Conservation (phyloP, 1,139 yeast genomes). For the Magnusiomyces sp. region DNA sequence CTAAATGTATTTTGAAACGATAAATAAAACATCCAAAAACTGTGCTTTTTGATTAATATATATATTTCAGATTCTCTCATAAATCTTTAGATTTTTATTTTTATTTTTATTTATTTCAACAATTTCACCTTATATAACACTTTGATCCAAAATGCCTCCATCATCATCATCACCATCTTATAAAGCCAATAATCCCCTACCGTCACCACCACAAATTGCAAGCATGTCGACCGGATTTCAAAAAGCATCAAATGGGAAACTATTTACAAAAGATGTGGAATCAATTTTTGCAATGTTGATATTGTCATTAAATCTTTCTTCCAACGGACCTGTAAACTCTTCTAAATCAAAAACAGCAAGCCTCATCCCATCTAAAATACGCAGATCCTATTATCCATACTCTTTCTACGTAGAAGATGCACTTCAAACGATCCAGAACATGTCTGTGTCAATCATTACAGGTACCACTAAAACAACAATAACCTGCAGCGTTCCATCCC, state of each 20-base stretch:
- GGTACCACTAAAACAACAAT: conserved; percentile 44
- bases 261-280: conserved; percentile 11
- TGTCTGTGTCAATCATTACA: conserved; percentile 41
- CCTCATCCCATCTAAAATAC: too few relatives aligned
- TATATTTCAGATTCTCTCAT: too few relatives aligned
- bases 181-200: too few relatives aligned
- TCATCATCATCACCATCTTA: background rate
- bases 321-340: conserved; percentile 19
- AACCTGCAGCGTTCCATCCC: conserved; percentile 48
- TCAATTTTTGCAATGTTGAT: conserved; percentile 37
- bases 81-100: background rate
- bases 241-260: conserved; percentile 8
- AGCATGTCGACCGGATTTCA: conserved; percentile 4
- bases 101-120: background rate
- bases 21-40: too few relatives aligned
- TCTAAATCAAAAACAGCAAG: conserved; percentile 14
- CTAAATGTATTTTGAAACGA: background rate
- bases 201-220: background rate
- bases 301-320: conserved; percentile 42
- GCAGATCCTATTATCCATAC: too few relatives aligned
- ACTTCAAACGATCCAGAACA: conserved; percentile 40
- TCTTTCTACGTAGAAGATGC: conserved; percentile 51
- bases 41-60: too few relatives aligned
- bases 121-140: background rate
- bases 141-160: background rate